A percentile compares a stretch with the other conserved stretches of the same genome.
These are phyloP conservation scores for Candida chauliodis DNA, from an alignment of 805 yeast genomes.

Conservation along the genomic window DNA sequence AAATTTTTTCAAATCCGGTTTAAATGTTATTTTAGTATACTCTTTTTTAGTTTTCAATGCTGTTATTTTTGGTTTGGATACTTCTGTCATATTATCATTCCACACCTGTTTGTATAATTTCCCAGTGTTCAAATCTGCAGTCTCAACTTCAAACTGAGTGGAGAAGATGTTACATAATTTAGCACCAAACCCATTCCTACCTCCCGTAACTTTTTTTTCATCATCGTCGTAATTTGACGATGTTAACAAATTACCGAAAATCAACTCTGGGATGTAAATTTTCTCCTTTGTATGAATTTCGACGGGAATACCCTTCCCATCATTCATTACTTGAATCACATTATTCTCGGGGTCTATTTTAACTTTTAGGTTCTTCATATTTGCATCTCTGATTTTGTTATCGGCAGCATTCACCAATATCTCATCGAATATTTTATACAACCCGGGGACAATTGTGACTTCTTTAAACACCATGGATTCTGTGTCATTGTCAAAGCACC, in stretches of 20 bases:
- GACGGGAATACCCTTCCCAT: conserved; percentile 93
- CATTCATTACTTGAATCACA: conserved; percentile 77
- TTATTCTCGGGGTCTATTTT: conserved; percentile 72
- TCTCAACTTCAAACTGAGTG: conserved; percentile 79
- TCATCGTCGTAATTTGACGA: conserved; percentile 96
- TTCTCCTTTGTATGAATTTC: conserved; percentile 90
- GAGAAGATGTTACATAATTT: conserved; percentile 95
- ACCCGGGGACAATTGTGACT: conserved; percentile 89
- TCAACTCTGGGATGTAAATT: conserved; percentile 92
- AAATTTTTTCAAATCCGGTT: conserved; percentile 82
- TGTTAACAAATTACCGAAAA: conserved; percentile 91
- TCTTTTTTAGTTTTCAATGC: conserved; percentile 59
- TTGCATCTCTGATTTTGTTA: conserved; percentile 91
- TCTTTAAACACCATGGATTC: conserved; percentile 47
- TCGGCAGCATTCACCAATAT: conserved; percentile 98
- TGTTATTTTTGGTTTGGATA: conserved; percentile 72
- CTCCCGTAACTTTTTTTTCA: conserved; percentile 95
- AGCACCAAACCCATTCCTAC: conserved; percentile 98
- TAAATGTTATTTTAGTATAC: conserved; percentile 82
- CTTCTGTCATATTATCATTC: conserved; percentile 79
- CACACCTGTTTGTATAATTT: conserved; percentile 76
- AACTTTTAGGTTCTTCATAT: conserved; percentile 86
- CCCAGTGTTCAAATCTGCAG: conserved; percentile 70
- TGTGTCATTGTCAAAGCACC: conserved; percentile 66
- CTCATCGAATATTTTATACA: conserved; percentile 95